phyloP scores from a whole-genome alignment of 495 filamentous ascomycete genomes.

The Penicillium coprophilum region DNA sequence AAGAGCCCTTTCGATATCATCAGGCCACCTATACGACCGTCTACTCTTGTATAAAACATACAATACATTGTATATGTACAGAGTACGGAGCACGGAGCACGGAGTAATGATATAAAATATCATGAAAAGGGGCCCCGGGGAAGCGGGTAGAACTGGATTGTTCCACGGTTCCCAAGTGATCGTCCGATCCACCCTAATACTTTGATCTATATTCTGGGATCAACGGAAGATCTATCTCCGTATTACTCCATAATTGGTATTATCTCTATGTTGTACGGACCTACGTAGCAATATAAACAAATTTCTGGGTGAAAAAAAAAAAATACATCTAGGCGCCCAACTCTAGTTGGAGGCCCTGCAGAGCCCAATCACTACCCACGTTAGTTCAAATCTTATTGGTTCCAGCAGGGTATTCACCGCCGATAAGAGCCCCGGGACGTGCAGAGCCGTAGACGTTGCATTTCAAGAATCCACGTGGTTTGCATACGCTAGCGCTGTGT shows the following conservation, averaged over 20 bases:
- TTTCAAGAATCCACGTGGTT: slow-evolving; percentile 9
- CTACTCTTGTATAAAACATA: too few species aligned
- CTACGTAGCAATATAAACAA: too few species aligned
- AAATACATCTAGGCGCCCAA: too few species aligned
- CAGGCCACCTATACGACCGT: too few species aligned
- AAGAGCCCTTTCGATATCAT: too few species aligned
- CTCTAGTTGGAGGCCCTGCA: background rate
- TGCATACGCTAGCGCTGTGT: slow-evolving; percentile 3
- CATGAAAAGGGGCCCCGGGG: slow-evolving; percentile 13
- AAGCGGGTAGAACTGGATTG: slow-evolving; percentile 7
- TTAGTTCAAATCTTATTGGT: background rate
- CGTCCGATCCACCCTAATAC: slow-evolving; percentile 15
- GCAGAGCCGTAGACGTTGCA: slow-evolving; percentile 1
- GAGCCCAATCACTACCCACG: background rate
- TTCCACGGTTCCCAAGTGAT: background rate
- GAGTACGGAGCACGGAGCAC: too few species aligned
- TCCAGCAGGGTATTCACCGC: slow-evolving; percentile 2
- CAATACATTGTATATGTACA: too few species aligned
- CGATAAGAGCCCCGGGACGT: background rate
- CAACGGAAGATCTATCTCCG: background rate
- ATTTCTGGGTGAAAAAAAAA: too few species aligned
- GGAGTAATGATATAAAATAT: too few species aligned
- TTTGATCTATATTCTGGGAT: background rate
- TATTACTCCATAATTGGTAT: too few species aligned
- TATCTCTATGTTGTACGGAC: too few species aligned